These are phyloP conservation scores for Candida peoriensis DNA, from an alignment of 805 yeast genomes.

Conservation along the genomic window DNA sequence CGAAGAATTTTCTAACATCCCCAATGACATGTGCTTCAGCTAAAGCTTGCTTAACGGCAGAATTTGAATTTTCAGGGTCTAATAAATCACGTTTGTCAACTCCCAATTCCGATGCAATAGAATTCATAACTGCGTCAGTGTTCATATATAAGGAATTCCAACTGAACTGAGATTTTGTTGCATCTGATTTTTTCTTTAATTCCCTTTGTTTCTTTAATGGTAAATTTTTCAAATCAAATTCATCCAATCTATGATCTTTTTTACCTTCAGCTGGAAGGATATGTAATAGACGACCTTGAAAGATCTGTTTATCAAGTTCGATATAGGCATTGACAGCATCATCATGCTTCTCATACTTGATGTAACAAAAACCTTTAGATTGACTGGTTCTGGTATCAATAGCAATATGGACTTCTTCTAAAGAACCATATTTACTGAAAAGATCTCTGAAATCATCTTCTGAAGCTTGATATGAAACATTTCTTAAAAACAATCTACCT, in stretches of 20 bases:
- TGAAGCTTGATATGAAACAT: slow-evolving; percentile 70
- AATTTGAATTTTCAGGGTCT: slow-evolving; percentile 79
- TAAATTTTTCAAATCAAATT: slow-evolving; percentile 82
- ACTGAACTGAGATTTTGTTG: slow-evolving; percentile 80
- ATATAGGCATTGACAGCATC: slow-evolving; percentile 76
- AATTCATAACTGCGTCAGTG: slow-evolving; percentile 85
- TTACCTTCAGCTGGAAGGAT: slow-evolving; percentile 81
- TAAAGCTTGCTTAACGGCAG: slow-evolving; percentile 94
- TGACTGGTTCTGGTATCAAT: slow-evolving; percentile 84
- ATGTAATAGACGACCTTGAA: slow-evolving; percentile 91
- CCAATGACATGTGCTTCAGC: slow-evolving; percentile 96
- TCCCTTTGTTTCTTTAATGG: slow-evolving; percentile 91
- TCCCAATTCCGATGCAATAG: slow-evolving; percentile 83
- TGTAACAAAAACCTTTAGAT: slow-evolving; percentile 90
- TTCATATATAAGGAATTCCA: slow-evolving; percentile 95
- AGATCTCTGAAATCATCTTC: slow-evolving; percentile 72
- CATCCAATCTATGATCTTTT: slow-evolving; percentile 80
- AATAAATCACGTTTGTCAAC: slow-evolving; percentile 76
- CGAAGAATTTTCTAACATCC: slow-evolving; percentile 84
- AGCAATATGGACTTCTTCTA: slow-evolving; percentile 91
- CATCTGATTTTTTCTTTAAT: slow-evolving; percentile 76
- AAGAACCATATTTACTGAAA: slow-evolving; percentile 61
- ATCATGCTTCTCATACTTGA: slow-evolving; percentile 59
- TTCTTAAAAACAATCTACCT: slow-evolving; percentile 84
- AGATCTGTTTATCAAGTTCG: slow-evolving; percentile 77